Evolutionary conservation across 2,329 filamentous ascomycete genomes (phyloP), one percentile per base, ranked within the genome.

Genomic region (Fusarium armeniacum): DNA sequence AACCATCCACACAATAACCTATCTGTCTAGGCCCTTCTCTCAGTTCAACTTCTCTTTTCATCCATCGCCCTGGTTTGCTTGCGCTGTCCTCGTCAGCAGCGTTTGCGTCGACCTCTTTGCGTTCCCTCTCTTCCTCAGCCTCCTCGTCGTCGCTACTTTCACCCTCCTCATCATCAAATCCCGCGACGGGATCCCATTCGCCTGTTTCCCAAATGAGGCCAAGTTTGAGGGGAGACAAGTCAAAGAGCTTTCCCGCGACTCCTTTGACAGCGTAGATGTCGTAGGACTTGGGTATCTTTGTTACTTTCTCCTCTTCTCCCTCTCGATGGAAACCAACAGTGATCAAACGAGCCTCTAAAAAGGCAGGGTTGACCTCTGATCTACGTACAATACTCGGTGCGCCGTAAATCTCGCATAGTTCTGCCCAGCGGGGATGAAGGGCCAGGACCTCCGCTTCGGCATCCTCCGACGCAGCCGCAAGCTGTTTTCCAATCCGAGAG

Each of bases 201-300:
- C 93, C 93, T 11, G 94, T 97, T 81, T 97, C 93, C 91, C 93
- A 97, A 1, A 96, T 82, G 50, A 98, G 78, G 41, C 84, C 85
- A 64, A 95, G 81, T 43, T 81, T 81, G 67, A 93, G 83, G 0
- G 93, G 91, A 47, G 84, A 80, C 13, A 92, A 72, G 1, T 81
- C 83, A 74, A 97, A 93, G n/a, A 91, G 78, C 69, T 87, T 90
- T 0, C 90, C 91, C 1, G 93, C 90, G 11, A 97, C 84, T 0
- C 93, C 92, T 76, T 96, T 92, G 18, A 97, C 87, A 5, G 89
- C 86, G 74, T 98, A 98, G 8, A 94, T 88, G 71, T 94, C 91
- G 74, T 92, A 91, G 0, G 90, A 89, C 74, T 88, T 91, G 0
- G 95, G 94, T 1, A 98, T 88, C 65, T 83, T 84, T 5, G 79